These are phyloP conservation scores for Bryum argenteum DNA, from an alignment of 225 moss, liverwort and hornwort species.

Conservation along the genomic window DNA sequence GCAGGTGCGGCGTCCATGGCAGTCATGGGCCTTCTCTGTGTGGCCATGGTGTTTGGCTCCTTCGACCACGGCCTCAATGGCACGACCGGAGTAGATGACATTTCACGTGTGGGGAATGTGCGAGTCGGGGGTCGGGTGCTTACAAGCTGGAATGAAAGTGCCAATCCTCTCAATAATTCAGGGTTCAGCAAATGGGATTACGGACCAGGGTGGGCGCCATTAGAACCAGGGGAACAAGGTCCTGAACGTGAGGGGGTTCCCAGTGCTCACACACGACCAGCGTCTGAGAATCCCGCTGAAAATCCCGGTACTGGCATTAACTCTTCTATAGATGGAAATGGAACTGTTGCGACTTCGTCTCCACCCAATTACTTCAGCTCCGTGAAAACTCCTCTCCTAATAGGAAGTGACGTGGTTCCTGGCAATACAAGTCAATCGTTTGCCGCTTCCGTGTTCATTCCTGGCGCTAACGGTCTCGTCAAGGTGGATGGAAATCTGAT, in stretches of 20 bases:
- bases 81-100: conserved; percentile 20
- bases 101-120: conserved; percentile 30
- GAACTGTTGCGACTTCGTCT: conserved; percentile 27
- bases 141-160: conserved; percentile 48
- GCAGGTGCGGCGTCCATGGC: conserved; percentile 56
- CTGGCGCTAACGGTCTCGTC: conserved; percentile 51
- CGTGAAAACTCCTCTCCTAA: conserved; percentile 11
- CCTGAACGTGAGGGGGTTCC: conserved; percentile 51
- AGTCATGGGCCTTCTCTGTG: conserved; percentile 56
- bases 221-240: conserved; percentile 53
- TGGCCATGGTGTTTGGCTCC: conserved; percentile 66
- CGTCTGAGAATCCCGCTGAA: conserved; percentile 3
- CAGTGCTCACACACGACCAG: conserved; percentile 25
- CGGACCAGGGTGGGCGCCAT: conserved; percentile 36
- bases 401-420: conserved; percentile 34
- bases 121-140: conserved; percentile 49
- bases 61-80: conserved; percentile 35
- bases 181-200: conserved; percentile 28
- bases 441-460: conserved; percentile 54
- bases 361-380: conserved; percentile 38
- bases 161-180: conserved; percentile 27
- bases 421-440: conserved; percentile 57
- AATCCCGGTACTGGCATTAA: conserved; percentile 14
- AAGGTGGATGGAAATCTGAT: conserved; percentile 71
- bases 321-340: conserved; percentile 30